Evolutionary conservation across 345 rosid species (phyloP).

Genomic region (Clarkia xantiana): DNA sequence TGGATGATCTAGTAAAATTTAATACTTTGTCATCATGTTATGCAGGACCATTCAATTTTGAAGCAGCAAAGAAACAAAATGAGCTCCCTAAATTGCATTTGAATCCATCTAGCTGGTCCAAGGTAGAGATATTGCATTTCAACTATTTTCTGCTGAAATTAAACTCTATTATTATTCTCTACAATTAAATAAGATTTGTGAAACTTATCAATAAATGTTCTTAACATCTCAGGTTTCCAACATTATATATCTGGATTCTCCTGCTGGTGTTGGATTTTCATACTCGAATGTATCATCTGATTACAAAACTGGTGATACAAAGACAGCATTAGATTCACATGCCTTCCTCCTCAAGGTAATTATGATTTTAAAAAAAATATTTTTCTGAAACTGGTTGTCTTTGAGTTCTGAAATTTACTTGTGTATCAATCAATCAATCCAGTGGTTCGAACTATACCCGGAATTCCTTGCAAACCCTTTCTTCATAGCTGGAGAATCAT

Average conservation of each 20-base stretch:
- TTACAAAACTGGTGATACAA: conserved; percentile 43
- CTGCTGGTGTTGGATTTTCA: conserved; percentile 79
- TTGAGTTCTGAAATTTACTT: not conserved
- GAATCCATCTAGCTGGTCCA: conserved; percentile 84
- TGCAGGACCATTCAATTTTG: conserved; percentile 86
- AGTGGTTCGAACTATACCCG: conserved; percentile 80
- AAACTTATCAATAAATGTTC: not conserved
- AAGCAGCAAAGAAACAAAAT: conserved; percentile 18
- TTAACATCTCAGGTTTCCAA: conserved; percentile 50
- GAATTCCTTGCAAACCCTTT: conserved; percentile 74
- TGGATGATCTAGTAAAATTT: not conserved
- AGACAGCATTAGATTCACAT: conserved; percentile 63
- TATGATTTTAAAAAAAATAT: too few species aligned
- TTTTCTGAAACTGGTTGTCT: too few species aligned
- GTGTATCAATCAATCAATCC: conserved; percentile 11
- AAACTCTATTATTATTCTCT: not conserved
- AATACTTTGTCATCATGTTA: not conserved
- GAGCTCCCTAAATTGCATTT: conserved; percentile 42
- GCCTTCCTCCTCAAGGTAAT: conserved; percentile 57
- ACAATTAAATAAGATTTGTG: not conserved
- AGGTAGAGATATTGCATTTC: conserved; percentile 28
- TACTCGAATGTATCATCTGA: conserved; percentile 46
- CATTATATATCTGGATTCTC: conserved; percentile 70
- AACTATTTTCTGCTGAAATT: not conserved
- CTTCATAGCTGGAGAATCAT: conserved; percentile 82